phyloP scores from a whole-genome alignment of 441 rosid genomes.

The Heliophila coronopifolia region DNA sequence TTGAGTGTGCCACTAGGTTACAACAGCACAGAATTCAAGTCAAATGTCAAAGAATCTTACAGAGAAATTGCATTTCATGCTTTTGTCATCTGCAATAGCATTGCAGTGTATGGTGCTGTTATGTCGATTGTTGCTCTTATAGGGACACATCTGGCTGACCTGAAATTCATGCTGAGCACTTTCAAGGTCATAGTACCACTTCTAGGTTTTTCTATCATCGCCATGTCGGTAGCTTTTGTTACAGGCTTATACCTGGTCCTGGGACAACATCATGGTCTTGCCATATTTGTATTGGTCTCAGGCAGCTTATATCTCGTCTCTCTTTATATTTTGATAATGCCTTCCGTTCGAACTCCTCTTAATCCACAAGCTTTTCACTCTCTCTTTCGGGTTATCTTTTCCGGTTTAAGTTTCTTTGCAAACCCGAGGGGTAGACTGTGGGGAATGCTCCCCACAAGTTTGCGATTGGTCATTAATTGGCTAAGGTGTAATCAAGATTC shows the following conservation, averaged over 20 bases:
- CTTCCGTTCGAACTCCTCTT: too few species aligned
- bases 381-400: too few species aligned
- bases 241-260: constrained; percentile 10
- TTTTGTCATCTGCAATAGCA: constrained; percentile 21
- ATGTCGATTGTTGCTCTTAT: constrained; percentile 20
- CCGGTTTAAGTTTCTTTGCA: too few species aligned
- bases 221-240: constrained; percentile 22
- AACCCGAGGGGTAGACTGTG: too few species aligned
- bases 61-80: constrained; percentile 7
- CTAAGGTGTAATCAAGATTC: too few species aligned
- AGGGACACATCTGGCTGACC: constrained; percentile 21
- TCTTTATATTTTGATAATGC: too few species aligned
- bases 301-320: neutral
- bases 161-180: constrained; percentile 11
- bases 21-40: constrained; percentile 16
- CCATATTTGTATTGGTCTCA: constrained; percentile 8
- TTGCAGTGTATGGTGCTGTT: constrained; percentile 12
- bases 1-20: constrained; percentile 22
- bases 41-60: constrained; percentile 11
- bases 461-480: too few species aligned
- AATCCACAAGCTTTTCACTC: too few species aligned
- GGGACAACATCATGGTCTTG: constrained; percentile 21
- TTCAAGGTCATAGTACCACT: constrained; percentile 15
- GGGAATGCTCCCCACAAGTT: too few species aligned
- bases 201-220: constrained; percentile 10